Evolutionary conservation across 257 asterid species (phyloP).

Genomic region (Buddleja alternifolia): DNA sequence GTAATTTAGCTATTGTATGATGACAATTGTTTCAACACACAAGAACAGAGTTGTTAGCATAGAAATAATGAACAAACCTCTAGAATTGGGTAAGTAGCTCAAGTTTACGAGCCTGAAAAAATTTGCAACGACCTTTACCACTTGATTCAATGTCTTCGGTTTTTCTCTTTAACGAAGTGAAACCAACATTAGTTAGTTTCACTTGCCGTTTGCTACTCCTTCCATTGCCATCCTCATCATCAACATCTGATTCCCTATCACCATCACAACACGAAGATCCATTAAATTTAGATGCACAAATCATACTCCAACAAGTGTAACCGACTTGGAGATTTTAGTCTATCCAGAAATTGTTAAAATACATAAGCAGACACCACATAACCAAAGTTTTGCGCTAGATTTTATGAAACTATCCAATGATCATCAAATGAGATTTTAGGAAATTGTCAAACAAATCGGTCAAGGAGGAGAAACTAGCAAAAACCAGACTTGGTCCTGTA

Average conservation of each 20-base stretch:
- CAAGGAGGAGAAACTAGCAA: neutral
- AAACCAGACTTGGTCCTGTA: neutral
- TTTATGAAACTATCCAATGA: neutral
- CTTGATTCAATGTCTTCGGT: conserved; percentile 85
- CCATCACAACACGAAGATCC: conserved; percentile 17
- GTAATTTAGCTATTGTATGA: neutral
- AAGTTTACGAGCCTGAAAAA: conserved; percentile 92
- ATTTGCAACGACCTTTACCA: conserved; percentile 86
- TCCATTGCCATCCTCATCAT: conserved; percentile 59
- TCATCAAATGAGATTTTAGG: neutral
- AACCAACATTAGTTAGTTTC: conserved; percentile 72
- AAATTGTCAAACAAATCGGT: neutral
- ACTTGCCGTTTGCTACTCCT: conserved; percentile 60
- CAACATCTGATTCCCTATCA: conserved; percentile 75
- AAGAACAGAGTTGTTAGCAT: neutral
- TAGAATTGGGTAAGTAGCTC: conserved; percentile 72
- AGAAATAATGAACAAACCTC: conserved; percentile 23
- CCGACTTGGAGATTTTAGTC: neutral
- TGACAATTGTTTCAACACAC: conserved; percentile 3
- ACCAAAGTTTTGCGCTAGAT: conserved; percentile 12
- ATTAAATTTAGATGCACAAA: neutral
- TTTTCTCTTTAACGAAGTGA: conserved; percentile 59
- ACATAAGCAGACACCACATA: neutral
- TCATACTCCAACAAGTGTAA: neutral
- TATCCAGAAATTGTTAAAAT: neutral